Conservation (phyloP, 169 alveolate genomes). For the Theileria equi region DNA sequence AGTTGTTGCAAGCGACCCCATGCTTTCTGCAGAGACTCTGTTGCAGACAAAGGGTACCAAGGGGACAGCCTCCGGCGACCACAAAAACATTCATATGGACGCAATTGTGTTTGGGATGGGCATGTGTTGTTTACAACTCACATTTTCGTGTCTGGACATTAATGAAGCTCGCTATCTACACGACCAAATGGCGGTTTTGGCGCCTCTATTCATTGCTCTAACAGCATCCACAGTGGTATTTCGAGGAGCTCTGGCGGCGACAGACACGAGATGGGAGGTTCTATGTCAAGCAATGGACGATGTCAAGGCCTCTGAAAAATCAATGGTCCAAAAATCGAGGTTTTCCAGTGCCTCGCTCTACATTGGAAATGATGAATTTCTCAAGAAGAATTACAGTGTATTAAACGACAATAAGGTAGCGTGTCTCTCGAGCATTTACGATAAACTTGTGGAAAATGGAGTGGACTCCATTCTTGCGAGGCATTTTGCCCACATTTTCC, state of each 20-base stretch:
- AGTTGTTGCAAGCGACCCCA: constrained; percentile 31
- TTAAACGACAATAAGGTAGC: constrained; percentile 86
- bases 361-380: constrained; percentile 77
- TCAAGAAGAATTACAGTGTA: constrained; percentile 59
- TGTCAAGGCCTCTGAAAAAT: constrained; percentile 86
- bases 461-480: constrained; percentile 85
- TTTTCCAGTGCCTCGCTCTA: constrained; percentile 87
- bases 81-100: constrained; percentile 86
- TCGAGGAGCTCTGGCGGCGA: constrained; percentile 87
- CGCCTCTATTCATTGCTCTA: constrained; percentile 90
- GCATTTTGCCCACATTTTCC: constrained; percentile 85
- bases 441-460: constrained; percentile 68
- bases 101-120: constrained; percentile 97
- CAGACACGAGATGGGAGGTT: constrained; percentile 91
- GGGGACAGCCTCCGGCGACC: constrained; percentile 42
- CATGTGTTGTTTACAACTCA: constrained; percentile 88
- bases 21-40: constrained; percentile 17
- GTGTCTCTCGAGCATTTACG: constrained; percentile 73
- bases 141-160: constrained; percentile 80
- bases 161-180: constrained; percentile 86
- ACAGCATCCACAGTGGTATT: constrained; percentile 90
- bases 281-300: constrained; percentile 89
- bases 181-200: constrained; percentile 89
- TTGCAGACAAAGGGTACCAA: constrained; percentile 27
- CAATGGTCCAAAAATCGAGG: constrained; percentile 83